Base-by-base conservation (phyloP, 2,329 filamentous ascomycete species). In the Cryphonectria parasitica region DNA sequence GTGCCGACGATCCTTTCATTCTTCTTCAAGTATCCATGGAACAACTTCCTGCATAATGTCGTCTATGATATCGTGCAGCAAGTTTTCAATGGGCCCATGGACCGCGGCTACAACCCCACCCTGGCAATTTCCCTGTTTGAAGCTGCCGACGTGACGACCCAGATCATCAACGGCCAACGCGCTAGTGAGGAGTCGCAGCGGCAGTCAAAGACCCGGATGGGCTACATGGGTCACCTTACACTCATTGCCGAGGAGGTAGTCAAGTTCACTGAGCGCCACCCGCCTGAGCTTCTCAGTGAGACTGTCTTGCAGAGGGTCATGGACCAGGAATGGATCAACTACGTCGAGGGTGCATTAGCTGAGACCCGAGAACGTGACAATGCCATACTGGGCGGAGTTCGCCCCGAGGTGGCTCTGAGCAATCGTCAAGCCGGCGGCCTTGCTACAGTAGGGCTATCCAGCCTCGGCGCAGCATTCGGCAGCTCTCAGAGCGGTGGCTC, bases 21-120 rank as follows among this genome's bases (percentile, higher is more conserved):
- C 84, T 99, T 99, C 83, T 99, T 99, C 84, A 90, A 92, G 71
- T 99, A 98, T 77, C 95, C 96, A 0, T 99, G 96, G 96, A 99
- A 99, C 82, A 99, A 99, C 80, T 99, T 99, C 78, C 87, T 99
- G 61, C 96, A 99, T 82, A 99, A 99, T 78, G 96, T 99, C 60
- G 96, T 99, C 64, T 99, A 99, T 79, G 96, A 99, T 80, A 95
- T 99, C 77, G 93, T 99, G 60, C 96, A 99, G 80, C 96, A 99
- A 83, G 96, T 99, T 0, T 98, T 99, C 81, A 99, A 99, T 78
- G 96, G 96, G 11, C 94, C 94, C 0, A 97, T 99, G 92, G 95
- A 98, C 76, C 92, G 94, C 72, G 95, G 96, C 39, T 98, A 92
- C 82, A 99, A 99, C 80, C 91, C 93, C 15, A 91, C 90, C 64